Conservation (phyloP, 2,329 filamentous ascomycete genomes). For the Botrytis fragariae region DNA sequence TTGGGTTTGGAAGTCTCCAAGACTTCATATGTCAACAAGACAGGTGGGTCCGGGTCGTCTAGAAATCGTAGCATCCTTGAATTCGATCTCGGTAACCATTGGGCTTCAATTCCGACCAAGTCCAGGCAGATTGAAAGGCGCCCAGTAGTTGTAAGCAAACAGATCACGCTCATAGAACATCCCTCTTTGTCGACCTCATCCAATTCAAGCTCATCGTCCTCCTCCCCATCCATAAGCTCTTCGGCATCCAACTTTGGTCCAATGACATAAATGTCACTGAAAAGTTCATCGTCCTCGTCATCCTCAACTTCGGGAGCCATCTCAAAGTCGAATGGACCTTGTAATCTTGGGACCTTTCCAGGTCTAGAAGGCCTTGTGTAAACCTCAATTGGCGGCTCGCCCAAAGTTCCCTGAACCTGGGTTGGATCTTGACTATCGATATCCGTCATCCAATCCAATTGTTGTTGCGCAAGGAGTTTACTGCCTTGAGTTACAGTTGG, state of each 20-base stretch:
- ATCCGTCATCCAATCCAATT: conserved; percentile 66
- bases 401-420: conserved; percentile 49
- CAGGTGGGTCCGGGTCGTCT: conserved; percentile 44
- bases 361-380: conserved; percentile 57
- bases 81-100: conserved; percentile 60
- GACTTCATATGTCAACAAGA: conserved; percentile 60
- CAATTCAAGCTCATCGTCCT: conserved; percentile 54
- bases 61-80: conserved; percentile 44
- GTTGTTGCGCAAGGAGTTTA: conserved; percentile 60
- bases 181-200: conserved; percentile 58
- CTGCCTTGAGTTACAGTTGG: conserved; percentile 50
- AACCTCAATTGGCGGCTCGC: conserved; percentile 53
- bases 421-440: conserved; percentile 61
- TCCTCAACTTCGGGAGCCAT: conserved; percentile 47
- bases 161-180: conserved; percentile 58
- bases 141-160: conserved; percentile 59
- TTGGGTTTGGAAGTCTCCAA: conserved; percentile 56
- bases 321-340: conserved; percentile 60
- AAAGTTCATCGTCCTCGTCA: conserved; percentile 54
- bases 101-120: conserved; percentile 60
- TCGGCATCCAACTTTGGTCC: conserved; percentile 60
- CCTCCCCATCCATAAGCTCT: conserved; percentile 62
- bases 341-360: conserved; percentile 56
- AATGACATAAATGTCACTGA: conserved; percentile 62
- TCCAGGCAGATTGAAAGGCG: conserved; percentile 62